A percentile compares a stretch with the other conserved stretches of the same genome.
Conservation (phyloP, 345 rosid species). For the Capsella bursapastoris region DNA sequence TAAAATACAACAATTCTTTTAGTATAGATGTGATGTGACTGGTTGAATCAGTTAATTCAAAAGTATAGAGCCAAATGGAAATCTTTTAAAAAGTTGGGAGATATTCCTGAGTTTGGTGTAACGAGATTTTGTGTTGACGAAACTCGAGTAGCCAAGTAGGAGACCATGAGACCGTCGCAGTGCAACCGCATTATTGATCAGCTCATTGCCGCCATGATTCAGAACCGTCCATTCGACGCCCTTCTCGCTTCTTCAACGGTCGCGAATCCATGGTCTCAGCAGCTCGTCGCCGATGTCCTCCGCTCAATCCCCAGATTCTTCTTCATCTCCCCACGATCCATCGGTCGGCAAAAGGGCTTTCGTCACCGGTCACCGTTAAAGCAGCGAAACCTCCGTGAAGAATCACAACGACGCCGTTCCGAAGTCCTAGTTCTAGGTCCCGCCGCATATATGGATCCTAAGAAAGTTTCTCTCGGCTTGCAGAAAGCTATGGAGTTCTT, state of each 20-base stretch:
- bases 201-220: constrained; percentile 58
- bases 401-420: constrained; percentile 44
- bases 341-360: constrained; percentile 70
- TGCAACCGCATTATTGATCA: constrained; percentile 47
- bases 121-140: neutral
- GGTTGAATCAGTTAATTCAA: neutral
- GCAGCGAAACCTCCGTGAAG: constrained; percentile 62
- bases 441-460: constrained; percentile 73
- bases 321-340: constrained; percentile 74
- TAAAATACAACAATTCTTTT: neutral
- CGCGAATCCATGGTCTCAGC: constrained; percentile 47
- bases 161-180: constrained; percentile 39
- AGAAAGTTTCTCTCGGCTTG: constrained; percentile 56
- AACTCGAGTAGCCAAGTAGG: constrained; percentile 6
- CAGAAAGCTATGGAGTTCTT: constrained; percentile 72
- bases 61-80: constrained; percentile 1
- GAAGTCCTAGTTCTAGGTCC: constrained; percentile 65
- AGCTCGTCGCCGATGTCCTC: constrained; percentile 61
- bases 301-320: constrained; percentile 71
- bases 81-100: neutral
- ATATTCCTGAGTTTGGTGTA: neutral
- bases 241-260: constrained; percentile 54
- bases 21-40: too few species aligned
- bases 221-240: constrained; percentile 66
- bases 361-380: constrained; percentile 80